phyloP scores from a whole-genome alignment of 345 rosid species.

The Dimocarpus longan region DNA sequence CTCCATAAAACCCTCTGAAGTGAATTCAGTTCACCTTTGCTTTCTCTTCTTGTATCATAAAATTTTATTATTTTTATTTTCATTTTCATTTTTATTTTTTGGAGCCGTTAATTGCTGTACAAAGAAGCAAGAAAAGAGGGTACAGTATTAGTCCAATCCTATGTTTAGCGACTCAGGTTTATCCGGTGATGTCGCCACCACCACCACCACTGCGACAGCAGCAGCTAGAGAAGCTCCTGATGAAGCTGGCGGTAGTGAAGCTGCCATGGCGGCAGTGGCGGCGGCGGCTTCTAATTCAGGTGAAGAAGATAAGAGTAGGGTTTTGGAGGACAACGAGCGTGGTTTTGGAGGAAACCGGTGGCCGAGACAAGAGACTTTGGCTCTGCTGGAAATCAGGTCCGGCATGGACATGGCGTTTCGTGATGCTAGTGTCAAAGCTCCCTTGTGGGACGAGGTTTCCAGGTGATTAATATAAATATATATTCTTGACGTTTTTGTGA shows the following conservation, averaged over 20 bases:
- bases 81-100: constrained; percentile 23
- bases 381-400: constrained; percentile 52
- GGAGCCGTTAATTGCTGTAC: constrained; percentile 37
- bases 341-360: constrained; percentile 45
- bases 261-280: not conserved
- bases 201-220: not conserved
- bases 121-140: constrained; percentile 7
- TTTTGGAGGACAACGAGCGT: constrained; percentile 33
- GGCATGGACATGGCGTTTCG: constrained; percentile 54
- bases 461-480: constrained; percentile 30
- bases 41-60: constrained; percentile 12
- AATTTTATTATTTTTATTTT: constrained; percentile 11
- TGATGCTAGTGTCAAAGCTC: constrained; percentile 53
- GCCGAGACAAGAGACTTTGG: constrained; percentile 60
- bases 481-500: not conserved
- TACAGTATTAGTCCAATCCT: constrained; percentile 12
- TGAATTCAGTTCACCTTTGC: constrained; percentile 9
- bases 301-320: constrained; percentile 27
- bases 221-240: constrained; percentile 1
- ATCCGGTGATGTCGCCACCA: constrained; percentile 27
- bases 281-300: constrained; percentile 27
- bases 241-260: constrained; percentile 7
- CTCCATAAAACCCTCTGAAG: constrained; percentile 57
- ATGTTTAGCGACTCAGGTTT: constrained; percentile 15
- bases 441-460: constrained; percentile 66